Conservation (phyloP, 2,329 filamentous ascomycete species). For the Hortaea sp. region DNA sequence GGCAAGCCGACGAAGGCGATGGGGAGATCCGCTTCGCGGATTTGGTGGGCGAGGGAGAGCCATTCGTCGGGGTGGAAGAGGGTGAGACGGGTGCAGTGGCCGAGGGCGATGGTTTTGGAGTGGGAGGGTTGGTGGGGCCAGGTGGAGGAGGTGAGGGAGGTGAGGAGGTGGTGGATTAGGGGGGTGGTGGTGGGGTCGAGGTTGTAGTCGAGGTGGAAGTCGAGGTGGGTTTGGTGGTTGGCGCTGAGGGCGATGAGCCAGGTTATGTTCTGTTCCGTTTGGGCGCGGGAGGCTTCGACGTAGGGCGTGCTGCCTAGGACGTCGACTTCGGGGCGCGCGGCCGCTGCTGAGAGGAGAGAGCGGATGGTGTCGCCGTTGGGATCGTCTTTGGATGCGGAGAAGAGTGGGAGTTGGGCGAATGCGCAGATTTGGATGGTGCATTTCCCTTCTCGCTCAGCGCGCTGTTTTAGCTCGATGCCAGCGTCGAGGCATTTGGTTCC, state of each 20-base stretch:
- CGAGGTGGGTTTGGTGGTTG: conserved; percentile 45
- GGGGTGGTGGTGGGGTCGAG: conserved; percentile 42
- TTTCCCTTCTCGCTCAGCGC: conserved; percentile 37
- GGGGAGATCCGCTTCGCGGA: conserved; percentile 42
- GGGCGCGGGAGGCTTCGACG: conserved; percentile 46
- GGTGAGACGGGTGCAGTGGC: conserved; percentile 59
- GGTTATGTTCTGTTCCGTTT: conserved; percentile 47
- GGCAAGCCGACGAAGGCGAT: conserved; percentile 60
- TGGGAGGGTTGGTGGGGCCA: conserved; percentile 38
- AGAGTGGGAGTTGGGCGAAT: conserved; percentile 62
- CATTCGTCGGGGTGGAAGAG: conserved; percentile 44
- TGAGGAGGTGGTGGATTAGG: conserved; percentile 46
- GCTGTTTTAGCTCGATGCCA: conserved; percentile 45
- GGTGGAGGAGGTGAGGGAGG: conserved; percentile 36
- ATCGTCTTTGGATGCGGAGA: conserved; percentile 37
- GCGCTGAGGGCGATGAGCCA: conserved; percentile 52
- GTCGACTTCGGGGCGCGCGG: conserved; percentile 37
- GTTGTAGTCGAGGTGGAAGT: conserved; percentile 65
- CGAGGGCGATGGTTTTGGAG: conserved; percentile 45
- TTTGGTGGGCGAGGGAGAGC: conserved; percentile 36
- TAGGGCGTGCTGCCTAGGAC: conserved; percentile 61
- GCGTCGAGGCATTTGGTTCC: conserved; percentile 47
- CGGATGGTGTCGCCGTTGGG: conserved; percentile 41
- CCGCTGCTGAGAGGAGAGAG: conserved; percentile 38
- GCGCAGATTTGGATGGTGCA: conserved; percentile 57